These are phyloP conservation scores for Neurospora sp. DNA, from an alignment of 495 filamentous ascomycete genomes.

Conservation along the genomic window DNA sequence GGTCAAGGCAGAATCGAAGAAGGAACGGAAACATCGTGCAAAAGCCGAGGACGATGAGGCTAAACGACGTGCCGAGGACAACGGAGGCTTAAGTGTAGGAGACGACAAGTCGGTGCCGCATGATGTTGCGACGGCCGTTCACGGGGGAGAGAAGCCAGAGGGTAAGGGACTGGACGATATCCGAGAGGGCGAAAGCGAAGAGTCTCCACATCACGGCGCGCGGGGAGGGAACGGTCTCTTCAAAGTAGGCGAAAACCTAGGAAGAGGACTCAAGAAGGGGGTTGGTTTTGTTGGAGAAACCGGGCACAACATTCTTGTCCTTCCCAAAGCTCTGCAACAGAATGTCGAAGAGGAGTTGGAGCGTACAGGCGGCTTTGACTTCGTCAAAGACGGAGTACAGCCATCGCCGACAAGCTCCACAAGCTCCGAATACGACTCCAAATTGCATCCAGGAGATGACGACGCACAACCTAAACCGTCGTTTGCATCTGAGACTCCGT, in stretches of 20 bases:
- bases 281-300: constrained; percentile 38
- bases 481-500: constrained; percentile 21
- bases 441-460: constrained; percentile 4
- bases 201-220: constrained; percentile 7
- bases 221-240: constrained; percentile 20
- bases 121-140: constrained; percentile 56
- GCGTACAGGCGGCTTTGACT: constrained; percentile 45
- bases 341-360: constrained; percentile 50
- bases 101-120: constrained; percentile 73
- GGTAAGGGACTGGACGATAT: constrained; percentile 16
- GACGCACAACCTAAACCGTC: constrained; percentile 21
- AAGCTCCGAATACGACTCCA: constrained; percentile 12
- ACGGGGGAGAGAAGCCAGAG: constrained; percentile 27
- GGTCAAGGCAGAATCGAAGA: constrained; percentile 36
- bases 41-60: constrained; percentile 47
- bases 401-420: constrained; percentile 14
- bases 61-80: constrained; percentile 50
- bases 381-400: constrained; percentile 16
- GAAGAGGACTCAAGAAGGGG: constrained; percentile 30
- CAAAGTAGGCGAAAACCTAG: constrained; percentile 27
- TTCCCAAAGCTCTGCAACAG: constrained; percentile 42
- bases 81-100: constrained; percentile 67
- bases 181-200: constrained; percentile 20
- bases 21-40: constrained; percentile 37
- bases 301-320: background rate